phyloP scores from a whole-genome alignment of 1,284 basidiomycete species.

The Leccinum griseonigrum region DNA sequence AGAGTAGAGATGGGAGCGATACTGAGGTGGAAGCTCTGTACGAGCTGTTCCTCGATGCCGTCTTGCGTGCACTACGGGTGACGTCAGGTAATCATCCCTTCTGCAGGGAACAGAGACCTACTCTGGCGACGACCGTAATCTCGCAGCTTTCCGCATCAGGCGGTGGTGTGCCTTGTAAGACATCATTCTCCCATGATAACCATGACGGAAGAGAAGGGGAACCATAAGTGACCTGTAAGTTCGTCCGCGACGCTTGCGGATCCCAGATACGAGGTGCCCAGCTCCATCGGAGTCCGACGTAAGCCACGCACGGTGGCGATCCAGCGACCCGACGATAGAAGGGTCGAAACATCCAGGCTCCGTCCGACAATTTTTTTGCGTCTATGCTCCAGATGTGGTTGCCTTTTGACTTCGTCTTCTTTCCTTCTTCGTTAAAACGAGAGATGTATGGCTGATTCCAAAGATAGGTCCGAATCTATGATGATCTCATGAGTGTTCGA shows the following conservation, averaged over 20 bases:
- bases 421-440: constrained; percentile 98
- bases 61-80: constrained; percentile 62
- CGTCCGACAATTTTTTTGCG: constrained; percentile 78
- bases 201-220: constrained; percentile 83
- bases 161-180: constrained; percentile 70
- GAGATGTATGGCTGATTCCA: constrained; percentile 94
- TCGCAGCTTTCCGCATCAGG: constrained; percentile 70
- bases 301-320: constrained; percentile 76
- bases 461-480: constrained; percentile 91
- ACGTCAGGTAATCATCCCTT: constrained; percentile 12
- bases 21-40: constrained; percentile 64
- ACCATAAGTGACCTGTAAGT: constrained; percentile 75
- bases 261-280: constrained; percentile 98
- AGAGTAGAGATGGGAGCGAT: constrained; percentile 70
- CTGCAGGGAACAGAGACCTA: constrained; percentile 33
- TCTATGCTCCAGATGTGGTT: constrained; percentile 99
- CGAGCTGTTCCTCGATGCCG: constrained; percentile 64
- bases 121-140: constrained; percentile 69
- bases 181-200: constrained; percentile 86
- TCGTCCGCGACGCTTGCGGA: constrained; percentile 84
- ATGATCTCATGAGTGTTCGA: constrained; percentile 24
- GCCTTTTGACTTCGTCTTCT: constrained; percentile 99
- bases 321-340: constrained; percentile 88
- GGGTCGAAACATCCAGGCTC: constrained; percentile 88
- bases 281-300: constrained; percentile 81